Percentiles rank a stretch among this genome's conserved stretches.
phyloP scores from a whole-genome alignment of 257 asterid genomes.

The Oldenlandia corymbosa region DNA sequence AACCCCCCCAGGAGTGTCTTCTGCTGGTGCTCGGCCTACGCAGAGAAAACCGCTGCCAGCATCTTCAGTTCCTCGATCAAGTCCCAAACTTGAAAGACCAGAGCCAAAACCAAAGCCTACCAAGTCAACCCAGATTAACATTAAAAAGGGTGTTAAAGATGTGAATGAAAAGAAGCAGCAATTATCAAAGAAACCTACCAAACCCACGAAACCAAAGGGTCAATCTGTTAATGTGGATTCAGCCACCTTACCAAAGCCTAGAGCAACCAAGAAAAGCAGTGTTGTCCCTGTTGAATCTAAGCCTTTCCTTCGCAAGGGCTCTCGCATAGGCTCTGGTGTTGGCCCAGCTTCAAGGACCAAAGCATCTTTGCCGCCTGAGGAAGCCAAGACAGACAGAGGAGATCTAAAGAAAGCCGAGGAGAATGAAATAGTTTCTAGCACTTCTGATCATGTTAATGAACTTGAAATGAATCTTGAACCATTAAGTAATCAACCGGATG shows the following conservation, averaged over 20 bases:
- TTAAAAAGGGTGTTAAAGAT: slow-evolving; percentile 41
- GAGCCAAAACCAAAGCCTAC: slow-evolving; percentile 39
- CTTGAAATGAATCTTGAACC: slow-evolving; percentile 38
- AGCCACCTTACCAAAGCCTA: slow-evolving; percentile 53
- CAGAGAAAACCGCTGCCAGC: slow-evolving; percentile 67
- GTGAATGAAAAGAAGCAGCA: slow-evolving; percentile 55
- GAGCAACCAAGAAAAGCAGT: slow-evolving; percentile 79
- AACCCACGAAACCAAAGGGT: slow-evolving; percentile 47
- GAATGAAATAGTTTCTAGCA: slow-evolving; percentile 29
- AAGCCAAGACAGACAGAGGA: slow-evolving; percentile 29
- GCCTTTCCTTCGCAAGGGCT: slow-evolving; percentile 85
- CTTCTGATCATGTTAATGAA: slow-evolving; percentile 40
- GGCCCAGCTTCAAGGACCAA: slow-evolving; percentile 46
- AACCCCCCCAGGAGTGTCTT: slow-evolving; percentile 37
- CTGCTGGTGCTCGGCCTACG: slow-evolving; percentile 41
- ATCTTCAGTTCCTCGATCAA: slow-evolving; percentile 40
- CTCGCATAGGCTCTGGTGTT: slow-evolving; percentile 46
- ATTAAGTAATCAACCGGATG: slow-evolving; percentile 15
- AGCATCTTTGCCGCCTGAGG: slow-evolving; percentile 39
- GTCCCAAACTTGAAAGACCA: slow-evolving; percentile 46
- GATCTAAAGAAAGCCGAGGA: slow-evolving; percentile 33
- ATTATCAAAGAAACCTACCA: slow-evolving; percentile 38
- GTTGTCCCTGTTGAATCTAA: slow-evolving; percentile 93
- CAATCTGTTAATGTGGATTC: slow-evolving; percentile 42
- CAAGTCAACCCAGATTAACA: slow-evolving; percentile 40